Evolutionary conservation across 176 grass and related monocot genomes (phyloP).

Genomic region (Rhynchospora tenuis): DNA sequence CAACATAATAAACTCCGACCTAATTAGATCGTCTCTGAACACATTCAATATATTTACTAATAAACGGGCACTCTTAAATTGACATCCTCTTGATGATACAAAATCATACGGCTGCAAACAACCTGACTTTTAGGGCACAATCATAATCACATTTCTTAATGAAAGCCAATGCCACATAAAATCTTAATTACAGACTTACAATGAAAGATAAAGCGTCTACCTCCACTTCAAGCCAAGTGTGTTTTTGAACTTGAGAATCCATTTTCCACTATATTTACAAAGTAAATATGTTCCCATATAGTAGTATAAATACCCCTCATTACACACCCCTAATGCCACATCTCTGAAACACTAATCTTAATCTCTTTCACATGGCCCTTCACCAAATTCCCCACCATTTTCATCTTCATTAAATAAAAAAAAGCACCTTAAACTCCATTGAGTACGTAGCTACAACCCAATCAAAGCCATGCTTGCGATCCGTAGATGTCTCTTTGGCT

Average conservation of each 20-base stretch:
- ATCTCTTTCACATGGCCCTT: not conserved
- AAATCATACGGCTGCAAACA: not conserved
- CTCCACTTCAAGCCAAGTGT: not conserved
- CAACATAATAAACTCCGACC: not conserved
- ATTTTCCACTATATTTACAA: not conserved
- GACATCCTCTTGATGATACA: not conserved
- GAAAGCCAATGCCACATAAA: slow-evolving; percentile 1
- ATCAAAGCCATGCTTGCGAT: slow-evolving; percentile 17
- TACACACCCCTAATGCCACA: not conserved
- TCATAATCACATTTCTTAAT: not conserved
- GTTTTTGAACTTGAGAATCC: not conserved
- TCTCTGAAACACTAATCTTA: not conserved
- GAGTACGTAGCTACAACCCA: not conserved
- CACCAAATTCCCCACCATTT: not conserved
- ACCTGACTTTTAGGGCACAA: not conserved
- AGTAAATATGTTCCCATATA: not conserved
- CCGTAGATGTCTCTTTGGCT: not conserved
- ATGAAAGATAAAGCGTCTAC: not conserved
- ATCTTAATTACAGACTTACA: not conserved
- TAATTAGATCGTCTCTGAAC: not conserved
- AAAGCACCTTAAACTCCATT: not conserved
- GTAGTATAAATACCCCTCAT: slow-evolving; percentile 1
- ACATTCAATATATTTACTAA: not conserved
- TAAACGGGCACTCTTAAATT: not conserved
- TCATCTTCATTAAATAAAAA: not conserved